Conservation (phyloP, 139 green algal species). For the Chlamydomonas incerta region DNA sequence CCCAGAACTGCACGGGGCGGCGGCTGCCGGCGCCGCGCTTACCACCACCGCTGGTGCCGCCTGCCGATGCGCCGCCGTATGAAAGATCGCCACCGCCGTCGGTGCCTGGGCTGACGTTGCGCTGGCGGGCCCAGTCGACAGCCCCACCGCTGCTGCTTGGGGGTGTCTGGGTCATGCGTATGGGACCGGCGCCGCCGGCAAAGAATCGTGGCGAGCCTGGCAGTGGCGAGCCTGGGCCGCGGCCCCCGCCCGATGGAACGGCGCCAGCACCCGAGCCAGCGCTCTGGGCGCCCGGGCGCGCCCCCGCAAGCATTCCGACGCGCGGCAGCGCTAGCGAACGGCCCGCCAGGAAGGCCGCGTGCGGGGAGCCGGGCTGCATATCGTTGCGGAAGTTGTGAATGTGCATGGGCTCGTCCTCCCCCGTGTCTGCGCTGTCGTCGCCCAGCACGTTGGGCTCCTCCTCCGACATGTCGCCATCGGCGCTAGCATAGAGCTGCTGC, state of each 20-base stretch:
- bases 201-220: too few relatives aligned
- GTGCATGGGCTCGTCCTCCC: background rate
- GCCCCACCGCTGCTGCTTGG: background rate
- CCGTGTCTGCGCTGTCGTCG: background rate
- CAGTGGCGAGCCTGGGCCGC: too few relatives aligned
- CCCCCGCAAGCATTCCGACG: too few relatives aligned
- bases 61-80: background rate
- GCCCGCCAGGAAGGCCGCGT: too few relatives aligned
- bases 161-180: background rate
- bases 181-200: background rate
- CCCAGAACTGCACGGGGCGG: slow-evolving; percentile 35
- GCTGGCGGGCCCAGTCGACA: background rate
- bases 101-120: background rate
- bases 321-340: too few relatives aligned
- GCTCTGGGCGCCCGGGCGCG: too few relatives aligned
- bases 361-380: too few relatives aligned
- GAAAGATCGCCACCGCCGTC: background rate
- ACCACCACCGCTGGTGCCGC: background rate
- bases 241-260: too few relatives aligned
- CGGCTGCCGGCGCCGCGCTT: background rate
- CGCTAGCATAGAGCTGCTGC: background rate
- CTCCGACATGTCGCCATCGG: background rate
- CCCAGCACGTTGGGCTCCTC: background rate
- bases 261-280: background rate
- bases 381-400: background rate